These are phyloP conservation scores for Marsdenia floribunda DNA, from an alignment of 257 asterid genomes.

Conservation along the genomic window DNA sequence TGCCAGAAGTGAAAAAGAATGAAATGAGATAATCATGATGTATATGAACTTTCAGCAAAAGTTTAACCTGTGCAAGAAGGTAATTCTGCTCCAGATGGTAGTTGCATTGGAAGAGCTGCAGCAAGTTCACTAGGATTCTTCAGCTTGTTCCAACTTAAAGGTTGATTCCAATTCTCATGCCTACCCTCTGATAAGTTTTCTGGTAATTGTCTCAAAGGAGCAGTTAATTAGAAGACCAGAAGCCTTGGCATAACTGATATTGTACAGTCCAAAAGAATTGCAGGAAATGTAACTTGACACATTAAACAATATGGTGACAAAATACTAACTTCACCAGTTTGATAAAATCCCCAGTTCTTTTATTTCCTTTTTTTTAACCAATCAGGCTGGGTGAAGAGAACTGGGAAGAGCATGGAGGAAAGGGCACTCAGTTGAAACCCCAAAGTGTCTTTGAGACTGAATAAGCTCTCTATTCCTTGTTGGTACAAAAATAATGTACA, in stretches of 20 bases:
- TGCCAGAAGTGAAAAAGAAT: background rate
- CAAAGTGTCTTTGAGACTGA: background rate
- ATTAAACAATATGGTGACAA: background rate
- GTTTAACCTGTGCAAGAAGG: slow-evolving; percentile 85
- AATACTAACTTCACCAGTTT: background rate
- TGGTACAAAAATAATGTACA: background rate
- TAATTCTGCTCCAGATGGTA: slow-evolving; percentile 88
- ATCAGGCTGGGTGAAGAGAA: background rate
- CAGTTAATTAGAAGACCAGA: background rate
- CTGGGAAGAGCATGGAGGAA: background rate
- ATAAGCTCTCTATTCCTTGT: background rate
- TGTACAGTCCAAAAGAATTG: background rate
- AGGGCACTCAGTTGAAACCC: background rate
- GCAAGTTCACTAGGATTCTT: slow-evolving; percentile 52
- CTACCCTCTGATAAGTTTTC: slow-evolving; percentile 54
- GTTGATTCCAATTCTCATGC: slow-evolving; percentile 50
- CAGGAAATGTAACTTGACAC: background rate
- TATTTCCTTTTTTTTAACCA: background rate
- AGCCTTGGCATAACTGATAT: background rate
- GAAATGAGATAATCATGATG: background rate
- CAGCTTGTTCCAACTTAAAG: slow-evolving; percentile 41
- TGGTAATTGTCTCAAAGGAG: slow-evolving; percentile 24
- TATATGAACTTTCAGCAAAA: slow-evolving; percentile 11
- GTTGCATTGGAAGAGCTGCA: slow-evolving; percentile 73
- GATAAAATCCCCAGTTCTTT: background rate